Evolutionary conservation across 345 rosid species (phyloP).

Genomic region (Brassica nigra): DNA sequence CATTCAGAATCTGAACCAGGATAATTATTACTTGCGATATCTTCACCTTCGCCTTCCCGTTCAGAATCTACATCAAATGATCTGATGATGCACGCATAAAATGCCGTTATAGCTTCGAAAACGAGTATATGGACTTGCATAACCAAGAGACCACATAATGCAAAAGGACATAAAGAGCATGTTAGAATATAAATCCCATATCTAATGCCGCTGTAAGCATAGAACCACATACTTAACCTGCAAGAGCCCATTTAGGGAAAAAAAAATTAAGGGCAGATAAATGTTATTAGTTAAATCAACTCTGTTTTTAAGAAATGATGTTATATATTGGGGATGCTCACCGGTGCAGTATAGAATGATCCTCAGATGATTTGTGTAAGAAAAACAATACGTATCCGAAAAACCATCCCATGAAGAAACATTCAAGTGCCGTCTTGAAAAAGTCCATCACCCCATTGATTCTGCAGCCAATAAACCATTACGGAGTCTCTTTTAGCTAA

Average conservation of each 20-base stretch:
- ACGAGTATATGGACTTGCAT: too few species aligned
- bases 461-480: neutral
- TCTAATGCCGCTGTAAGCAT: neutral
- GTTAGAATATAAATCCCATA: neutral
- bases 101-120: too few species aligned
- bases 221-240: neutral
- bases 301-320: neutral
- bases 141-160: neutral
- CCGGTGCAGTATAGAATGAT: neutral
- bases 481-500: neutral
- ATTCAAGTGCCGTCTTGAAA: neutral
- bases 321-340: neutral
- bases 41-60: neutral
- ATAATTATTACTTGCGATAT: neutral
- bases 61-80: neutral
- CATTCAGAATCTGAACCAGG: neutral
- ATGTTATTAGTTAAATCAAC: neutral
- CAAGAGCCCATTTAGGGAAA: neutral
- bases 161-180: neutral
- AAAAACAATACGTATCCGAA: neutral
- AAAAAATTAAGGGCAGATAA: neutral
- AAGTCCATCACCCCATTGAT: neutral
- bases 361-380: neutral
- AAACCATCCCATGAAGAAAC: neutral
- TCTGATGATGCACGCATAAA: neutral